These are phyloP conservation scores for Trichoderma sp. DNA, from an alignment of 2,329 filamentous ascomycete genomes.

Conservation along the genomic window DNA sequence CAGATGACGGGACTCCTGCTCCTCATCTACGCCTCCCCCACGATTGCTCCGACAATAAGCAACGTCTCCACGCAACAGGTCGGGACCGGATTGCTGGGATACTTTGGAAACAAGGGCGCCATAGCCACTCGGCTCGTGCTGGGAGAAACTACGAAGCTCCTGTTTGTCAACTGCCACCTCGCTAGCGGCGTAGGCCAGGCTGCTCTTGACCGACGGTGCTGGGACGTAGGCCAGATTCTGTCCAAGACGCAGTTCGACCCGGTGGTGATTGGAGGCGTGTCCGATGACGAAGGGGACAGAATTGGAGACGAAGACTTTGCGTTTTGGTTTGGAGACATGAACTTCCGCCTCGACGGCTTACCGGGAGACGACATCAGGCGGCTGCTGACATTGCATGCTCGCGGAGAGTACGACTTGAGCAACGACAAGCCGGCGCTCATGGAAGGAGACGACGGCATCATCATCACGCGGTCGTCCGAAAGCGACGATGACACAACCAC, in stretches of 20 bases:
- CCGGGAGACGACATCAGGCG: constrained; percentile 88
- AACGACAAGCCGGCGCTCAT: constrained; percentile 44
- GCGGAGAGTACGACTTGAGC: constrained; percentile 70
- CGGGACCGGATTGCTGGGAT: constrained; percentile 87
- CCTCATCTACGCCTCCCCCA: constrained; percentile 81
- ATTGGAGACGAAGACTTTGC: constrained; percentile 91
- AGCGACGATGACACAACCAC: constrained; percentile 51
- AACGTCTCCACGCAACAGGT: constrained; percentile 81
- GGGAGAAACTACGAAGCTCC: constrained; percentile 84
- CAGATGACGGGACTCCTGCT: constrained; percentile 86
- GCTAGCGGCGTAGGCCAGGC: constrained; percentile 80
- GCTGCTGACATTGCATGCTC: constrained; percentile 78
- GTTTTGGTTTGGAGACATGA: constrained; percentile 96
- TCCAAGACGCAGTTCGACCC: constrained; percentile 77
- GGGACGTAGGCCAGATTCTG: constrained; percentile 82
- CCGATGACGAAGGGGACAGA: constrained; percentile 65
- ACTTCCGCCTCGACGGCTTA: constrained; percentile 86
- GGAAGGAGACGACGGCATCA: constrained; percentile 54
- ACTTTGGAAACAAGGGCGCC: constrained; percentile 95
- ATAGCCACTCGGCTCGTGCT: constrained; percentile 79
- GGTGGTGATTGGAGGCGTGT: constrained; percentile 65
- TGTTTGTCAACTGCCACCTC: constrained; percentile 90
- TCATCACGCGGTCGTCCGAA: constrained; percentile 50
- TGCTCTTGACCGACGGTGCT: constrained; percentile 80
- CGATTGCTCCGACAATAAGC: constrained; percentile 72